Conservation (phyloP, 257 asterid species). For the Thymus quinquecostatus region DNA sequence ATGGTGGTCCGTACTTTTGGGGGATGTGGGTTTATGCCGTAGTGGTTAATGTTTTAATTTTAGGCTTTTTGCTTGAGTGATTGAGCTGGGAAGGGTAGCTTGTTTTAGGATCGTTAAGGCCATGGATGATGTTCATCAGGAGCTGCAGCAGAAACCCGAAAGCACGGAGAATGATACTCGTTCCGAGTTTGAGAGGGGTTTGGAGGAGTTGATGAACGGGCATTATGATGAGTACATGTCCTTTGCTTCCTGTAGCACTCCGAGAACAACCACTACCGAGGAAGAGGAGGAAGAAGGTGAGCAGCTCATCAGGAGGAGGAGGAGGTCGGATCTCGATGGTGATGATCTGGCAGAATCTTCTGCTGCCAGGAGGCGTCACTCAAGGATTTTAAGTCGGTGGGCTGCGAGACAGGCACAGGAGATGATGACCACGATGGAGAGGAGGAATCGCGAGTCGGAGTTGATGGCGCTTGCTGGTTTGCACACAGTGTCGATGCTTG, state of each 20-base stretch:
- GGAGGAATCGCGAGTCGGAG: slow-evolving; percentile 92
- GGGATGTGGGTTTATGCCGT: slow-evolving; percentile 31
- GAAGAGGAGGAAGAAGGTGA: slow-evolving; percentile 89
- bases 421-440: slow-evolving; percentile 93
- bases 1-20: slow-evolving; percentile 36
- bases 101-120: slow-evolving; percentile 31
- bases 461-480: slow-evolving; percentile 90
- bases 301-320: slow-evolving; percentile 77
- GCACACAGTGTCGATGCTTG: slow-evolving; percentile 91
- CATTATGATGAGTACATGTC: slow-evolving; percentile 92
- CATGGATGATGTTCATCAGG: slow-evolving; percentile 81
- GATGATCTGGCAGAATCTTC: slow-evolving; percentile 96
- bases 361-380: slow-evolving; percentile 91
- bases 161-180: slow-evolving; percentile 64
- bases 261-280: slow-evolving; percentile 56
- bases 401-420: slow-evolving; percentile 95
- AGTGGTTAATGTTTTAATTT: slow-evolving; percentile 27
- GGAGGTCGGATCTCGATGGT: slow-evolving; percentile 93
- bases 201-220: slow-evolving; percentile 87
- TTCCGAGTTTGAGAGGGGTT: slow-evolving; percentile 83
- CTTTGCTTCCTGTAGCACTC: slow-evolving; percentile 86
- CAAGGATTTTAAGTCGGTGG: slow-evolving; percentile 87
- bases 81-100: slow-evolving; percentile 33
- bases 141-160: slow-evolving; percentile 88
- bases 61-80: slow-evolving; percentile 34